phyloP scores from a whole-genome alignment of 2,329 filamentous ascomycete genomes.

The Bisporella sp. region DNA sequence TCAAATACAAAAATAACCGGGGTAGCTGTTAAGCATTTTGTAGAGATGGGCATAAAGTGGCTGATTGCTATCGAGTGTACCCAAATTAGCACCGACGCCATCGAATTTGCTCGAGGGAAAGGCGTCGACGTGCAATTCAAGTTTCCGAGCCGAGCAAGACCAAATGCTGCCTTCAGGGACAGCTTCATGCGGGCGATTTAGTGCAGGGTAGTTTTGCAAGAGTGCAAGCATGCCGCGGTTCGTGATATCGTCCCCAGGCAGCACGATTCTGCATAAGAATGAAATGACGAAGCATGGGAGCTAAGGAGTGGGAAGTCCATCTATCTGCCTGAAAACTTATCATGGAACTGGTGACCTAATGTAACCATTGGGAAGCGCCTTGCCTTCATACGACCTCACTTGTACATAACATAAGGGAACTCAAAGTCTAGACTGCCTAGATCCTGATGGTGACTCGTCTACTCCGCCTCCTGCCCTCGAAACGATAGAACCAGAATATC shows the following conservation, averaged over 20 bases:
- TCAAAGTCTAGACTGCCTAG: no score
- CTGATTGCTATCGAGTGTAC: slow-evolving; percentile 22
- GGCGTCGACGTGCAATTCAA: slow-evolving; percentile 19
- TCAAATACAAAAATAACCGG: slow-evolving; percentile 25
- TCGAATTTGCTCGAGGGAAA: slow-evolving; percentile 24
- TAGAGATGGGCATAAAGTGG: slow-evolving; percentile 20
- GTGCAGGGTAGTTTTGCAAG: no score
- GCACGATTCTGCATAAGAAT: no score
- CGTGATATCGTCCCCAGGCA: no score
- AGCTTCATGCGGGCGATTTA: not conserved
- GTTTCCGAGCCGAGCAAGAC: not conserved
- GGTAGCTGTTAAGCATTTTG: slow-evolving; percentile 26
- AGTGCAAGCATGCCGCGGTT: no score
- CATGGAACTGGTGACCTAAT: not conserved
- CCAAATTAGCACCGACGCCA: slow-evolving; percentile 22
- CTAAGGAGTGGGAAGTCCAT: not conserved
- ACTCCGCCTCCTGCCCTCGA: no score
- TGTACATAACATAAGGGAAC: no score
- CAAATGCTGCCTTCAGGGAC: not conserved
- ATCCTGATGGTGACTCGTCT: no score
- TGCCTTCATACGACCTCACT: no score
- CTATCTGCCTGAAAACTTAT: not conserved
- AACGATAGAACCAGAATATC: no score
- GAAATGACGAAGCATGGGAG: not conserved
- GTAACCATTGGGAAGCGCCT: not conserved